Evolutionary conservation across 2,329 filamentous ascomycete genomes (phyloP).

Genomic region (Penicillium fuscoglaucum): DNA sequence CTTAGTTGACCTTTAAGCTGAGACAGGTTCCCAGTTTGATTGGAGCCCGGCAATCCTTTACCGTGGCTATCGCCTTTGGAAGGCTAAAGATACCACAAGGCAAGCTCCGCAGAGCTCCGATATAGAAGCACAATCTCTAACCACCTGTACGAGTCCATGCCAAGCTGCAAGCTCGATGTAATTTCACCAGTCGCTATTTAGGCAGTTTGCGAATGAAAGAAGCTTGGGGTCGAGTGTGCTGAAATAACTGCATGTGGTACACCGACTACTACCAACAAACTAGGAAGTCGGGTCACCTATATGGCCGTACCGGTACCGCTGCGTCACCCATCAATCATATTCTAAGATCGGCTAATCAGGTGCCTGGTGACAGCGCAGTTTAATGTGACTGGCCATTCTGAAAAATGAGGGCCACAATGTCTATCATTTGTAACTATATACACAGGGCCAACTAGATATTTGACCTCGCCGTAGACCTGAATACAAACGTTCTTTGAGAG

Average conservation of each 20-base stretch:
- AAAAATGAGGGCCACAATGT: not conserved
- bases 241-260: not conserved
- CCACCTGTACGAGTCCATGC: not conserved
- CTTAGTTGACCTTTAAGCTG: not conserved
- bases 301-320: not conserved
- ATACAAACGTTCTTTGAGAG: too few species aligned
- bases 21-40: not conserved
- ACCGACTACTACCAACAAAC: not conserved
- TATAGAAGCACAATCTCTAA: not conserved
- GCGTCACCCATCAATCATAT: not conserved
- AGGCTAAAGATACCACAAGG: not conserved
- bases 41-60: not conserved
- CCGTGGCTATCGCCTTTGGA: not conserved
- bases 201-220: not conserved
- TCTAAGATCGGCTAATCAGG: not conserved
- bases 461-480: too few species aligned
- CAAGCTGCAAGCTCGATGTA: not conserved
- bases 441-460: too few species aligned
- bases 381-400: not conserved
- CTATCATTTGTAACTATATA: not conserved
- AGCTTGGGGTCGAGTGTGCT: too few species aligned
- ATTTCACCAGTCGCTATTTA: not conserved
- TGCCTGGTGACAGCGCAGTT: not conserved
- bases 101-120: conserved; percentile 3
- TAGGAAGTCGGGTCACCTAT: not conserved